phyloP scores from a whole-genome alignment of 148 eudicot genomes.

The Gaultheria prostrata region DNA sequence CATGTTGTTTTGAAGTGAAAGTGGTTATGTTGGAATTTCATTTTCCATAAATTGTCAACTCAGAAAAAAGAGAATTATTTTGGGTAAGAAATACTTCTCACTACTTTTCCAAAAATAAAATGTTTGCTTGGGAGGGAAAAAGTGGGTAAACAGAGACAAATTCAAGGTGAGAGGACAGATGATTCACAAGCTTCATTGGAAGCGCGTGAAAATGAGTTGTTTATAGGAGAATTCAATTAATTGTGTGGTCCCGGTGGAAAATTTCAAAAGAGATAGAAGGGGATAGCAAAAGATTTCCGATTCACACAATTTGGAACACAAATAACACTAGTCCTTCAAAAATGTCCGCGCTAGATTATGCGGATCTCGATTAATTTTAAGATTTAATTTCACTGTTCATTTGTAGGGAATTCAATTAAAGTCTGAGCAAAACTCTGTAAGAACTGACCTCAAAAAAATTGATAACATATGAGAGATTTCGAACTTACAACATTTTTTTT shows the following conservation, averaged over 20 bases:
- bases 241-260: neutral
- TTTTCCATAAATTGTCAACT: neutral
- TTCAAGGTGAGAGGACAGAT: neutral
- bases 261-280: neutral
- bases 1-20: neutral
- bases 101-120: neutral
- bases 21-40: neutral
- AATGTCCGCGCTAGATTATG: no score
- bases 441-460: no score
- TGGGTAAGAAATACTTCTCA: neutral
- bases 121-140: neutral
- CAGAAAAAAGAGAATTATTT: neutral
- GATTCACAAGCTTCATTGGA: neutral
- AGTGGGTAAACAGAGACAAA: neutral
- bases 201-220: conserved; percentile 1
- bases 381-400: no score
- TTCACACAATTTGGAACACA: no score
- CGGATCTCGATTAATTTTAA: no score
- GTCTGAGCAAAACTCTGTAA: no score
- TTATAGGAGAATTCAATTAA: neutral
- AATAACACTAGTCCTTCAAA: no score
- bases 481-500: no score
- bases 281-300: no score
- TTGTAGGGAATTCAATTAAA: no score
- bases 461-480: no score